These are phyloP conservation scores for Phialophora verrucosa DNA, from an alignment of 2,329 filamentous ascomycete species.

Conservation along the genomic window DNA sequence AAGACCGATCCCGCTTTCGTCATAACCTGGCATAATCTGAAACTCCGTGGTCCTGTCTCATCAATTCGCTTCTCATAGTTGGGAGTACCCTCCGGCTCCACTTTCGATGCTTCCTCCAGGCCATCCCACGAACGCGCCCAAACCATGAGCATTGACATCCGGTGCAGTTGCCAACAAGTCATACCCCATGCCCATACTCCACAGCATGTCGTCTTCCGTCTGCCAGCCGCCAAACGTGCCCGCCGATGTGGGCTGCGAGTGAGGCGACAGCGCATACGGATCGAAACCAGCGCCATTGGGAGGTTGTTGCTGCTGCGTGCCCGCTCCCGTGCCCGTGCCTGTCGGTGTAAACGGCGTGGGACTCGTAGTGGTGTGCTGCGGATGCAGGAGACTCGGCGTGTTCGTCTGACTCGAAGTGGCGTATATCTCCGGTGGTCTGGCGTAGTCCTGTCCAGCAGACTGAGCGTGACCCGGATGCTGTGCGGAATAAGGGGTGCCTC, in stretches of 20 bases:
- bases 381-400: constrained; percentile 15
- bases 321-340: neutral
- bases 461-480: neutral
- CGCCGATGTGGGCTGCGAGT: constrained; percentile 28
- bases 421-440: constrained; percentile 9
- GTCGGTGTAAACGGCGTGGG: constrained; percentile 22
- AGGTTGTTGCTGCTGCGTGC: constrained; percentile 16
- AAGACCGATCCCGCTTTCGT: neutral
- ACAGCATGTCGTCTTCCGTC: constrained; percentile 40
- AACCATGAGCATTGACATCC: constrained; percentile 33
- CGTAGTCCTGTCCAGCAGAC: neutral
- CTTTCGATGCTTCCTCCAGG: constrained; percentile 17
- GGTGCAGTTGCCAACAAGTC: constrained; percentile 37
- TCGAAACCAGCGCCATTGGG: constrained; percentile 20
- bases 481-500: neutral
- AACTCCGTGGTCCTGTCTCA: neutral
- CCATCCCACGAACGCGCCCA: constrained; percentile 31
- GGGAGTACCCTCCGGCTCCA: constrained; percentile 8
- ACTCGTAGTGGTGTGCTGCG: constrained; percentile 21
- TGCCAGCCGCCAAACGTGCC: constrained; percentile 37
- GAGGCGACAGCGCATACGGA: constrained; percentile 28
- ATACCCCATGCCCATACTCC: constrained; percentile 40
- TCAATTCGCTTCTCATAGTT: constrained; percentile 1
- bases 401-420: neutral
- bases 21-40: neutral